A percentile compares a stretch with the other conserved stretches of the same genome.
phyloP scores from a whole-genome alignment of 176 grass and related monocot genomes.

The Coix lacrymajobi region DNA sequence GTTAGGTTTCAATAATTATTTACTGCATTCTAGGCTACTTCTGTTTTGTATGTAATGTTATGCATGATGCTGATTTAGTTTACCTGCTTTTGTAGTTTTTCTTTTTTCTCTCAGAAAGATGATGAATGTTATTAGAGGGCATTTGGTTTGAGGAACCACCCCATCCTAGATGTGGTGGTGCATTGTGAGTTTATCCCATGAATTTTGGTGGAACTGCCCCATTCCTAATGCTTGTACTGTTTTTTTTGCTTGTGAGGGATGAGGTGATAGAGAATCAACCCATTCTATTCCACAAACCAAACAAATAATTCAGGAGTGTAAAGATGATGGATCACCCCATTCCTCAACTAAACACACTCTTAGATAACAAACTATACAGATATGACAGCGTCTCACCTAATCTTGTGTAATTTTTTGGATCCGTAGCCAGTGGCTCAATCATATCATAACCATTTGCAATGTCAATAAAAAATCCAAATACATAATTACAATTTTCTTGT shows the following conservation, averaged over 20 bases:
- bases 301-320: too few relatives aligned
- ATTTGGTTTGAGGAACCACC: background rate
- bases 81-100: background rate
- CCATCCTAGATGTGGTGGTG: background rate
- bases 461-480: background rate
- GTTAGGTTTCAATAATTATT: constrained; percentile 14
- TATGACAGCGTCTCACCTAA: background rate
- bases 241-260: background rate
- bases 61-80: constrained; percentile 9
- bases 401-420: constrained; percentile 1
- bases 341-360: background rate
- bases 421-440: background rate
- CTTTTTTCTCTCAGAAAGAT: background rate
- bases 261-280: background rate
- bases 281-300: background rate
- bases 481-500: background rate
- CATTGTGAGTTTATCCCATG: background rate
- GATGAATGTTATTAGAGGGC: background rate
- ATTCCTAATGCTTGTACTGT: background rate
- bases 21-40: constrained; percentile 19
- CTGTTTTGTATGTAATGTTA: background rate
- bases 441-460: background rate
- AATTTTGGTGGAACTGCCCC: background rate
- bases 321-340: too few relatives aligned
- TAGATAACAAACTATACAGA: background rate